phyloP scores from a whole-genome alignment of 352 stramenopile species.

The Aphanomyces astaci region DNA sequence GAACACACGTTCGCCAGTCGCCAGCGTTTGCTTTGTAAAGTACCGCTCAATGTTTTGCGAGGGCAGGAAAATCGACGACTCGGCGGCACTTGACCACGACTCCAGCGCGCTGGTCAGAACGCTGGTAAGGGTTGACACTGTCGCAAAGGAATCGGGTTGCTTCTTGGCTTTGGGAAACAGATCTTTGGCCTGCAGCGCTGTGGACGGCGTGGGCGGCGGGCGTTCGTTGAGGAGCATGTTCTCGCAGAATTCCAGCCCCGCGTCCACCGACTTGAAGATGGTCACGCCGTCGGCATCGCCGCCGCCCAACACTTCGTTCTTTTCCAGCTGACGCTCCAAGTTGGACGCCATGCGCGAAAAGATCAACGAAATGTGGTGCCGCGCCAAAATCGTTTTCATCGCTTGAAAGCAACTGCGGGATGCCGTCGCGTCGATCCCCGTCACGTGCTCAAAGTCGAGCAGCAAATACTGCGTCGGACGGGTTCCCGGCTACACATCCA shows the following conservation, averaged over 20 bases:
- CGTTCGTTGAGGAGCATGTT: constrained; percentile 17
- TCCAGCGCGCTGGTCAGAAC: neutral
- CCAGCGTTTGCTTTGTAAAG: neutral
- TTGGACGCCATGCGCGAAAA: constrained; percentile 53
- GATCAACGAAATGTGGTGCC: constrained; percentile 42
- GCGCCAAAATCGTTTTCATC: constrained; percentile 51
- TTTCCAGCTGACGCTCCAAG: constrained; percentile 47
- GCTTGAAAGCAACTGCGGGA: constrained; percentile 59
- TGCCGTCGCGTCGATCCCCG: constrained; percentile 67
- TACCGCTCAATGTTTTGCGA: constrained; percentile 2
- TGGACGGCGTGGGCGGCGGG: neutral
- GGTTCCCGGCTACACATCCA: neutral
- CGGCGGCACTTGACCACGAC: neutral
- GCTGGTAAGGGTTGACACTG: neutral
- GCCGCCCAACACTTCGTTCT: constrained; percentile 38
- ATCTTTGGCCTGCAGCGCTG: neutral
- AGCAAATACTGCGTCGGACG: constrained; percentile 52
- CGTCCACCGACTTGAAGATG: constrained; percentile 5
- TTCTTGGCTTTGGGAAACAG: constrained; percentile 8
- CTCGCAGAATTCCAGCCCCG: constrained; percentile 4
- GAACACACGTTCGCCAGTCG: neutral
- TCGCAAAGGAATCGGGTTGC: neutral
- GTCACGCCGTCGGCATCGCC: neutral
- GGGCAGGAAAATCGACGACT: neutral
- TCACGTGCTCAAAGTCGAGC: constrained; percentile 72